A percentile compares a stretch with the other conserved stretches of the same genome.
These are phyloP conservation scores for Musa acuminata DNA, from an alignment of 176 grass and related monocot species.

Conservation along the genomic window DNA sequence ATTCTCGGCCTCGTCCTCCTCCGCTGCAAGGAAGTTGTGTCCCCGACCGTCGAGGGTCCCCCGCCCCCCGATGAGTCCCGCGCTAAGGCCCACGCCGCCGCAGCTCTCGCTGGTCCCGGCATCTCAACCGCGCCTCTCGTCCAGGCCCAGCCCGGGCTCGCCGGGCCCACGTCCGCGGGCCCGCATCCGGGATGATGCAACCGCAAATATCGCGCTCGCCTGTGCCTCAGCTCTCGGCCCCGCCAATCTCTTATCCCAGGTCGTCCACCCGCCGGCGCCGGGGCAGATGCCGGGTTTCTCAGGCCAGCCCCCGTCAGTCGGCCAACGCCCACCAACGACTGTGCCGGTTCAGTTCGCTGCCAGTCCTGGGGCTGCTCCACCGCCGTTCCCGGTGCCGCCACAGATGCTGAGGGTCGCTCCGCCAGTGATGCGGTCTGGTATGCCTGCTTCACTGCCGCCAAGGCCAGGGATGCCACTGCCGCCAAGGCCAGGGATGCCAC, in stretches of 20 bases:
- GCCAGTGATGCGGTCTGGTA: slow-evolving; percentile 20
- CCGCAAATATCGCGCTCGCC: slow-evolving; percentile 81
- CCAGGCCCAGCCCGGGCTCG: slow-evolving; percentile 70
- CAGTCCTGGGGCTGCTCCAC: slow-evolving; percentile 47
- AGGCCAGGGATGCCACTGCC: slow-evolving; percentile 63
- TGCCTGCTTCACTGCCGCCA: slow-evolving; percentile 40
- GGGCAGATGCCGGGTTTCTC: slow-evolving; percentile 21
- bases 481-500: slow-evolving; percentile 64
- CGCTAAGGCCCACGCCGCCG: slow-evolving; percentile 53
- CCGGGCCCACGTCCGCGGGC: slow-evolving; percentile 68
- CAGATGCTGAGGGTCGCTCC: slow-evolving; percentile 29
- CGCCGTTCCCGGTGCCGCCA: slow-evolving; percentile 42
- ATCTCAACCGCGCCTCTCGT: slow-evolving; percentile 62
- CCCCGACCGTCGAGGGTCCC: slow-evolving; percentile 91
- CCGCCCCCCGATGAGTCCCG: slow-evolving; percentile 85
- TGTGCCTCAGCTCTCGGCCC: slow-evolving; percentile 60
- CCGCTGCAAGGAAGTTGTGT: slow-evolving; percentile 82
- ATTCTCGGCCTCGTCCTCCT: slow-evolving; percentile 93
- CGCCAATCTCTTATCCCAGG: slow-evolving; percentile 72
- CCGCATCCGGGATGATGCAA: slow-evolving; percentile 90
- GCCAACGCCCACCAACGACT: slow-evolving; percentile 26
- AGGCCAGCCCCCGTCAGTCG: slow-evolving; percentile 11
- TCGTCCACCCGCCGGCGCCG: slow-evolving; percentile 27
- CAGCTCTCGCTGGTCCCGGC: slow-evolving; percentile 46
- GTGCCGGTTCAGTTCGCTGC: slow-evolving; percentile 56